Base-by-base conservation (phyloP, 2,329 filamentous ascomycete species). In the Paecilomyces niveus region DNA sequence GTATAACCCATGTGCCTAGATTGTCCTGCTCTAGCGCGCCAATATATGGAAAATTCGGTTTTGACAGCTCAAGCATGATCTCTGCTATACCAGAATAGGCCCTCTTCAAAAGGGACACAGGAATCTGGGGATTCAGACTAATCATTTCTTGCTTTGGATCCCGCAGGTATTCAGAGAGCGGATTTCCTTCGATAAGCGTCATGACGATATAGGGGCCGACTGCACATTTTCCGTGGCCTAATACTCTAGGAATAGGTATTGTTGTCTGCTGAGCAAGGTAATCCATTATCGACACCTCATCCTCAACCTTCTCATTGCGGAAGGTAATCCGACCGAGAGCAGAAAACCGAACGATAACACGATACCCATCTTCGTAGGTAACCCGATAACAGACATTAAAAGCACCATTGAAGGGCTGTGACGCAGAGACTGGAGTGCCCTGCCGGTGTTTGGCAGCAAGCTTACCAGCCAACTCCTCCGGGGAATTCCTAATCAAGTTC, bases 341-440 rank as follows among this genome's bases (percentile, higher is more conserved):
- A 1, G 65, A 54, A 61, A 72, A 73, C 10, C 64, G 66, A 61
- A 73, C 65, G 13, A 70, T 39, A 5, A 67, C 63, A 11, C 64
- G 62, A 55, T 55, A 54, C 1, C 62, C 64, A 51, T 69, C 61
- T 33, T 67, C 59, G 54, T 62, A 70, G 18, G 64, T 67, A 54
- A 72, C 68, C 51, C 63, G 62, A 56, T 67, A 71, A 54, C 69
- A 70, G 18, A 71, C 50, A 62, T 71, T 72, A 32, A 71, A 72
- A 54, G 68, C 65, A 22, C 70, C 68, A 50, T 65, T 68, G n/a
- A 61, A 54, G 39, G 65, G 62, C 54, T 56, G 62, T 21, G 61
- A 64, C 15, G 65, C 66, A 35, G 59, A 61, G 10, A 58, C 59
- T 9, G 63, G 61, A 45, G 55, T 63, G 18, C 64, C 57, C 50